Evolutionary conservation across 306 rosid genomes (phyloP), one percentile per base, ranked within the genome.

Genomic region (Vigna unguiculata): DNA sequence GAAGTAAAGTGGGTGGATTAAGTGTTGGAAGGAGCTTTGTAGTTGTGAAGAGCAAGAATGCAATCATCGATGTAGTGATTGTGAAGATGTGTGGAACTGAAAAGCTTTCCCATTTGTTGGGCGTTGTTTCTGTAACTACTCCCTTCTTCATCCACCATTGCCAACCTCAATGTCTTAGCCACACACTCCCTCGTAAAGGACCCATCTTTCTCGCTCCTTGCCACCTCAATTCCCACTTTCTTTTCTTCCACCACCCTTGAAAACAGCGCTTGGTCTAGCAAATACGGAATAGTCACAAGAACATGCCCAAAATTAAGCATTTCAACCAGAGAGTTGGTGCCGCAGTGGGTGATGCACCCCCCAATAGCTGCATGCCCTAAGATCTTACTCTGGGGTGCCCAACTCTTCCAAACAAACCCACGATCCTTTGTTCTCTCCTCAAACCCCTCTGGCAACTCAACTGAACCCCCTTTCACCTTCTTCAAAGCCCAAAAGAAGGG

Each of bases 391-490:
- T 58, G 64, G 38, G 63, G 63, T 22, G 63, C 63, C 63, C 36
- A 57, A 22, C 9, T 22, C 63, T 57, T 84, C 84, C 90, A 90
- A 22, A 88, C 81, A 40, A 85, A 2, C 0, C 91, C 92, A 0
- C 80, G 88, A 1, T 48, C 88, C 72, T 63, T 75, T 25, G 83
- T 83, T 60, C 88, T 77, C 0, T 85, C 87, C 73, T 88, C 85
- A 1, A 90, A 90, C 25, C 91, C 91, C 1, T 83, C 80, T 0
- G 92, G 91, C 45, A 90, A 73, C 55, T 76, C 75, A 25, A 71
- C 52, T 3, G 8, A 19, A 3, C 75, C 84, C 7, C 17, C 61
- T 24, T 58, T 13, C 38, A 12, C 5, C 36, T 9, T 21, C 62
- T 4, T 55, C 61, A 54, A 54, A 11, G 64, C 64, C 38, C 64